These are phyloP conservation scores for Colletotrichum chrysophilum DNA, from an alignment of 2,329 filamentous ascomycete genomes.

Conservation along the genomic window DNA sequence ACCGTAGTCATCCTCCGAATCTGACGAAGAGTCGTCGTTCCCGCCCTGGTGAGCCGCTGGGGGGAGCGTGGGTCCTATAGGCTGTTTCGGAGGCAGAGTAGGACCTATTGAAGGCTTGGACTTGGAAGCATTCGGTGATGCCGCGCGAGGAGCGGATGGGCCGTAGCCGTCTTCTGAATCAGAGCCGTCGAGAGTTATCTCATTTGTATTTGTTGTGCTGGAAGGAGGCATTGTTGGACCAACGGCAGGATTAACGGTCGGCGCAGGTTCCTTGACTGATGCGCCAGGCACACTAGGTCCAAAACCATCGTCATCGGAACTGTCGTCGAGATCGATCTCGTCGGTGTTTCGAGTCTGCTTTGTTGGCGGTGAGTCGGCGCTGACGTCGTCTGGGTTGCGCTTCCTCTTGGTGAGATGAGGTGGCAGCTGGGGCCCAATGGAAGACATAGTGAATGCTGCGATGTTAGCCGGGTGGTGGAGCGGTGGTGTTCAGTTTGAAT, in stretches of 20 bases:
- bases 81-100: conserved; percentile 32
- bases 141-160: conserved; percentile 21
- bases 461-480: not conserved
- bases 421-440: conserved; percentile 74
- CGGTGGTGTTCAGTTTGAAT: not conserved
- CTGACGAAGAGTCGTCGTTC: conserved; percentile 37
- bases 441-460: conserved; percentile 58
- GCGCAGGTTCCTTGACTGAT: not conserved
- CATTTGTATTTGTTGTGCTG: conserved; percentile 38
- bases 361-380: conserved; percentile 43
- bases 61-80: conserved; percentile 48
- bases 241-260: conserved; percentile 24
- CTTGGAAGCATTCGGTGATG: conserved; percentile 21
- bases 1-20: conserved; percentile 61
- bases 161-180: conserved; percentile 40
- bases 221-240: conserved; percentile 29
- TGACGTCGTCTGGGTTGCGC: conserved; percentile 51
- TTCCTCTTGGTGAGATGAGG: conserved; percentile 70
- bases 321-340: conserved; percentile 51
- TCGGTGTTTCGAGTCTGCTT: conserved; percentile 59
- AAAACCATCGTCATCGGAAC: conserved; percentile 46
- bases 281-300: conserved; percentile 39
- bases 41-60: conserved; percentile 41
- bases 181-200: conserved; percentile 42
- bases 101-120: conserved; percentile 28